phyloP scores from a whole-genome alignment of 352 stramenopile genomes.

The Phytophthora ohioensis region DNA sequence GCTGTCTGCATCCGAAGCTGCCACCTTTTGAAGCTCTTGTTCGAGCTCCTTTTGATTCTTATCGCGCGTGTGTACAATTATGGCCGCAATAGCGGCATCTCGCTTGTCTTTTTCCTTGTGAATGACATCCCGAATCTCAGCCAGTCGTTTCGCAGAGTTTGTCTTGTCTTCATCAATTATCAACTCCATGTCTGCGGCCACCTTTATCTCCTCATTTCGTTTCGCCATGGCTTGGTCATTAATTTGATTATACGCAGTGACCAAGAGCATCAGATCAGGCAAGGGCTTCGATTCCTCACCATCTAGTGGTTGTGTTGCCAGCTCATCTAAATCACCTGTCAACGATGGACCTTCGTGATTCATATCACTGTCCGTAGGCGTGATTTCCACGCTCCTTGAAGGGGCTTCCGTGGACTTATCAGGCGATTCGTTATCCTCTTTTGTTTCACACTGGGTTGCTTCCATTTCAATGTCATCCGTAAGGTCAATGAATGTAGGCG shows the following conservation, averaged over 20 bases:
- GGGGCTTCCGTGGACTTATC: neutral
- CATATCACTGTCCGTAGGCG: slow-evolving; percentile 24
- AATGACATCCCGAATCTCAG: slow-evolving; percentile 38
- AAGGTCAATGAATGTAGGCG: slow-evolving; percentile 26
- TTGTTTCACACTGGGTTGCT: neutral
- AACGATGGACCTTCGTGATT: slow-evolving; percentile 1
- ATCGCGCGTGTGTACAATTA: slow-evolving; percentile 20
- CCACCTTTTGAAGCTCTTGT: slow-evolving; percentile 10
- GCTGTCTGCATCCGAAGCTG: neutral
- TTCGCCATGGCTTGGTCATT: slow-evolving; percentile 42
- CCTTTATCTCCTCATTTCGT: slow-evolving; percentile 34
- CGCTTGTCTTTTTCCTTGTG: slow-evolving; percentile 30
- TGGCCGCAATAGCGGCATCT: slow-evolving; percentile 48
- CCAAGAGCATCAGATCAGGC: slow-evolving; percentile 4
- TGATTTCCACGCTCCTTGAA: slow-evolving; percentile 26
- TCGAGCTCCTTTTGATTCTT: slow-evolving; percentile 7
- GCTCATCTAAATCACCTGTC: neutral
- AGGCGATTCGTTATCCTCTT: neutral
- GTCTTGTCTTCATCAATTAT: slow-evolving; percentile 28
- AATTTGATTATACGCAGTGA: slow-evolving; percentile 38
- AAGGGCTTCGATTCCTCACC: slow-evolving; percentile 10
- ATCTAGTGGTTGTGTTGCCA: neutral
- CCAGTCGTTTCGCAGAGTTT: slow-evolving; percentile 27
- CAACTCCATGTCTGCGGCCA: slow-evolving; percentile 27
- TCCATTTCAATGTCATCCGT: slow-evolving; percentile 28